phyloP scores from a whole-genome alignment of 2,329 filamentous ascomycete species.

The Dothistroma pini region DNA sequence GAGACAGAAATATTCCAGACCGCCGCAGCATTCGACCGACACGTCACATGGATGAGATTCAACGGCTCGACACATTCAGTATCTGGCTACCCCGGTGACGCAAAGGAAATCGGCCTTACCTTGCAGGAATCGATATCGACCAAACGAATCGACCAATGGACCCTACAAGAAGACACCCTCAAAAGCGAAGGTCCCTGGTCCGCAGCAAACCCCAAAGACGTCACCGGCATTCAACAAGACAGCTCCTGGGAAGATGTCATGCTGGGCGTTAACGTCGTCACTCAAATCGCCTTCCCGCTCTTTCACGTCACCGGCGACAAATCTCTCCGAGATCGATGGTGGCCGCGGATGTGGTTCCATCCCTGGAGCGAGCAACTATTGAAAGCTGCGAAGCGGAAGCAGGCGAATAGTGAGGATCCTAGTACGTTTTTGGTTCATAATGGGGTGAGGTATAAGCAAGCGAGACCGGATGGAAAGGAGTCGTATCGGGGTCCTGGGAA shows the following conservation, averaged over 20 bases:
- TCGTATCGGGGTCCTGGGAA: conserved; percentile 2
- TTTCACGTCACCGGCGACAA: conserved; percentile 27
- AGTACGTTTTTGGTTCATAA: conserved; percentile 8
- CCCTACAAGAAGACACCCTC: conserved; percentile 14
- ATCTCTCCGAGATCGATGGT: conserved; percentile 20
- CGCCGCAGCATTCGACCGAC: conserved; percentile 20
- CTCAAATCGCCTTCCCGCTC: conserved; percentile 17
- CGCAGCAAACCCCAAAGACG: background rate
- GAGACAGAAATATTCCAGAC: conserved; percentile 26
- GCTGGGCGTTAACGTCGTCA: conserved; percentile 24
- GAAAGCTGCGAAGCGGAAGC: conserved; percentile 14
- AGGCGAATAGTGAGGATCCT: conserved; percentile 8
- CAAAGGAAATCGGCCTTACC: conserved; percentile 2
- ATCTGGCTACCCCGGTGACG: background rate
- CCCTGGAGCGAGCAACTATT: conserved; percentile 17
- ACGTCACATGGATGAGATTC: conserved; percentile 25
- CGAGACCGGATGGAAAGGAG: conserved; percentile 11
- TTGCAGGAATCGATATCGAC: background rate
- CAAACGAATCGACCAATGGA: conserved; percentile 17
- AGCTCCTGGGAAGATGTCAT: conserved; percentile 18
- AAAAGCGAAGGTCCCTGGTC: conserved; percentile 15
- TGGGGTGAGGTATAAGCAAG: conserved; percentile 14
- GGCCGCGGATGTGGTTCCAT: conserved; percentile 28
- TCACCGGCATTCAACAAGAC: conserved; percentile 7
- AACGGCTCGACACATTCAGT: conserved; percentile 16